Percentiles rank a stretch among this genome's conserved stretches.
phyloP scores from a whole-genome alignment of 345 rosid genomes.

The Odontarrhena argentea region DNA sequence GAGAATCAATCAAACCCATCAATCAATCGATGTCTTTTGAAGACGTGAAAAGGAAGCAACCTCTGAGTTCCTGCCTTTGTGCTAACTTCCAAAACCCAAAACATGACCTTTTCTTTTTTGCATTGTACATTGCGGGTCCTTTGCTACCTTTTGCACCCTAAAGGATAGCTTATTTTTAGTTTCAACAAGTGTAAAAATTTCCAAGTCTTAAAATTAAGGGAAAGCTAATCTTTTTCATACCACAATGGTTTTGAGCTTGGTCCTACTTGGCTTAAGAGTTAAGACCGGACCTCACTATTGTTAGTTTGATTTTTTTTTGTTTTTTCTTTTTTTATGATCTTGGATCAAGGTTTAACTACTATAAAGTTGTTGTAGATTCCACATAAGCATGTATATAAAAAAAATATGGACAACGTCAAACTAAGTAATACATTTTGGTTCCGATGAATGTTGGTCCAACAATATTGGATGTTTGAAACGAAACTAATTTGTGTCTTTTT shows the following conservation, averaged over 20 bases:
- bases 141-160: slow-evolving; percentile 18
- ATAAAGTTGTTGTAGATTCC: background rate
- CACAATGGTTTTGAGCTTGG: background rate
- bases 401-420: background rate
- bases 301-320: background rate
- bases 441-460: too few species aligned
- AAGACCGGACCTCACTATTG: background rate
- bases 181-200: background rate
- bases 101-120: slow-evolving; percentile 27
- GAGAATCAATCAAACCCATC: slow-evolving; percentile 49
- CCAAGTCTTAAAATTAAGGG: background rate
- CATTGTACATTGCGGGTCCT: slow-evolving; percentile 37
- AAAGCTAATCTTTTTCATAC: slow-evolving; percentile 5
- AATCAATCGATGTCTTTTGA: slow-evolving; percentile 44
- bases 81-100: slow-evolving; percentile 33
- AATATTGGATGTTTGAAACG: too few species aligned
- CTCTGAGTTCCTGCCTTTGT: slow-evolving; percentile 35
- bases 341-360: background rate
- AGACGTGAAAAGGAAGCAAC: slow-evolving; percentile 73
- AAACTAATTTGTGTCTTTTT: too few species aligned
- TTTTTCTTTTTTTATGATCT: too few species aligned
- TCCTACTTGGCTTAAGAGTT: background rate
- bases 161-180: too few species aligned
- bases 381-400: background rate
- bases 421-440: background rate